These are phyloP conservation scores for Dendrobium catenatum DNA, from an alignment of 106 monocot genomes.

Conservation along the genomic window DNA sequence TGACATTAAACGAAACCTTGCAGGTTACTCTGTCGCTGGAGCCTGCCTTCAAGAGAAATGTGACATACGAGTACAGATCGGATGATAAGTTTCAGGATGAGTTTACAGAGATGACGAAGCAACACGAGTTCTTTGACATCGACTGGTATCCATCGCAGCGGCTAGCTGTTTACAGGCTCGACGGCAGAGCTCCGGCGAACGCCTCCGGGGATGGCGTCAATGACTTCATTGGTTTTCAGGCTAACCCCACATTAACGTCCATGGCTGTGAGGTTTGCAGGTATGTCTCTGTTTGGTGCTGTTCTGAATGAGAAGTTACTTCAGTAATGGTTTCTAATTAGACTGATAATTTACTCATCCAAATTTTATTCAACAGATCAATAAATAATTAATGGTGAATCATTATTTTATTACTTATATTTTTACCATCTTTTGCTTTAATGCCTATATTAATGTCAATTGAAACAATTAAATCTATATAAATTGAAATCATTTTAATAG, in stretches of 20 bases:
- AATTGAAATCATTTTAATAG: too few relatives aligned
- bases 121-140: slow-evolving; percentile 72
- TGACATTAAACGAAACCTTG: neutral
- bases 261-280: slow-evolving; percentile 39
- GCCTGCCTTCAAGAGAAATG: slow-evolving; percentile 63
- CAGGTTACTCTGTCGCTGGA: slow-evolving; percentile 69
- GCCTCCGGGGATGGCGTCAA: slow-evolving; percentile 54
- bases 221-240: slow-evolving; percentile 74
- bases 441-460: too few relatives aligned
- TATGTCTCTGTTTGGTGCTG: neutral
- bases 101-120: slow-evolving; percentile 26
- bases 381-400: too few relatives aligned
- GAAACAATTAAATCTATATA: too few relatives aligned
- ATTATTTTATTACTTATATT: too few relatives aligned
- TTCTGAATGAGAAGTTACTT: too few relatives aligned
- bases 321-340: too few relatives aligned
- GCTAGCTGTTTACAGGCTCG: slow-evolving; percentile 44
- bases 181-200: slow-evolving; percentile 51
- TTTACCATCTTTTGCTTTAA: too few relatives aligned
- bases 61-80: slow-evolving; percentile 39
- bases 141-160: slow-evolving; percentile 75
- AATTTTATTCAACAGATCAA: too few relatives aligned
- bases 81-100: slow-evolving; percentile 46
- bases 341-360: too few relatives aligned
- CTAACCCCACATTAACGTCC: slow-evolving; percentile 21